Evolutionary conservation across 768 basidiomycete genomes (phyloP), one percentile per base, ranked within the genome.

Genomic region (Cystobasidium ongulense): DNA sequence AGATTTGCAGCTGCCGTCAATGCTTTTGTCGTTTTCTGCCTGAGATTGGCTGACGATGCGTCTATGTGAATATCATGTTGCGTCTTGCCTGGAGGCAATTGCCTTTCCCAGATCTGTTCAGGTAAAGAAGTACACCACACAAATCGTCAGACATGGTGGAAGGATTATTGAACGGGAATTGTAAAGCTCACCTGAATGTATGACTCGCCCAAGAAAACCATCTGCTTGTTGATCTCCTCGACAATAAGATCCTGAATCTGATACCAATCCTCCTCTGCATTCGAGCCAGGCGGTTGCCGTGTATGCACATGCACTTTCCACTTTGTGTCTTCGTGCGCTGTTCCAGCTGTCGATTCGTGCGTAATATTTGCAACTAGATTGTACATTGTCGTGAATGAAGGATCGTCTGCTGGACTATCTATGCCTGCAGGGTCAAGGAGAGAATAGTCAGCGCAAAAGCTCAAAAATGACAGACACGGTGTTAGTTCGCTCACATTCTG

Each of bases 181-280:
- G 1, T 61, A 36, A 8, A 17, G 68, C 81, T 73, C 66, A 93
- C 93, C 86, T 99, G 96, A 63, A 99, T 83, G 36, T 95, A 89
- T n/a, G 90, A 91, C 81, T 98, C 96, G 31, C 94, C 95, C 39
- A 99, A 83, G 80, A 96, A 93, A 67, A 99, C 95, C 91, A 99
- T 93, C 80, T 96, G 92, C 81, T 90, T 92, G 73, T 92, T 85
- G n/a, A 91, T 90, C 79, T 98, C 94, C 80, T 92, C 90, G 11
- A 99, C 94, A 75, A 94, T 90, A 72, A 99, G 84, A 83, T 99
- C 95, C 81, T 97, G 92, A 63, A 98, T 89, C 83, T 92, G 88
- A 81, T 91, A 90, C 96, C 96, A 98, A 80, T 89, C 91, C 81
- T 97, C 94, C 5, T 76, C 76, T 41, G 53, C 64, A 52, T 70